Conservation (phyloP, 306 rosid species). For the Trifolium subterraneum region DNA sequence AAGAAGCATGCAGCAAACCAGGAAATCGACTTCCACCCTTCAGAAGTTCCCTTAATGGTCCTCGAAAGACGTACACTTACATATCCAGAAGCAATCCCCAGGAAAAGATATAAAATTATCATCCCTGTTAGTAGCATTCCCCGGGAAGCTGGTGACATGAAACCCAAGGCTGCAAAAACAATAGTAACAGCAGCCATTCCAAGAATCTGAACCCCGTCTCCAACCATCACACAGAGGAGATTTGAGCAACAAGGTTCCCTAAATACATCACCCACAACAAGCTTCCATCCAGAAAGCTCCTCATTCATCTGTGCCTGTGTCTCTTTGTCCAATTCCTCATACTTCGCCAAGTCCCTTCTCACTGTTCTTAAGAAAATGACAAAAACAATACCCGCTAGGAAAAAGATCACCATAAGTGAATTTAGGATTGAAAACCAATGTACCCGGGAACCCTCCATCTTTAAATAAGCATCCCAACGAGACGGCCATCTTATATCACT, state of each 20-base stretch:
- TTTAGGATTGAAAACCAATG: conserved; percentile 80
- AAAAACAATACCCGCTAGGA: conserved; percentile 95
- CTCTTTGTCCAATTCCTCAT: conserved; percentile 95
- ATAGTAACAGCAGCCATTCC: conserved; percentile 94
- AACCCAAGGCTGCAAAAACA: conserved; percentile 89
- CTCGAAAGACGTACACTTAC: conserved; percentile 93
- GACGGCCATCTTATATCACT: conserved; percentile 94
- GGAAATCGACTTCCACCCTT: conserved; percentile 88
- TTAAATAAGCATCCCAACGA: conserved; percentile 97
- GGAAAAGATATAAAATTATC: conserved; percentile 92
- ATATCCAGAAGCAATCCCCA: conserved; percentile 88
- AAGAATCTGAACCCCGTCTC: conserved; percentile 90
- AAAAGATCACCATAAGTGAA: conserved; percentile 83
- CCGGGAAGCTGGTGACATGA: conserved; percentile 67
- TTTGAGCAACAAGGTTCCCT: conserved; percentile 82
- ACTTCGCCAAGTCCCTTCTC: conserved; percentile 94
- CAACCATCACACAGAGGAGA: conserved; percentile 95
- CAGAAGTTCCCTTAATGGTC: conserved; percentile 85
- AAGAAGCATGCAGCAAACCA: conserved; percentile 90
- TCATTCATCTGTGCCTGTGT: conserved; percentile 97
- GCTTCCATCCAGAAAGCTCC: conserved; percentile 99
- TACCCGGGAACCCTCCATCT: conserved; percentile 96
- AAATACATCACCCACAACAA: conserved; percentile 97
- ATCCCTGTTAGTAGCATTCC: conserved; percentile 95
- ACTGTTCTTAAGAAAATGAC: conserved; percentile 90